Percentiles rank a stretch among this genome's conserved stretches.
phyloP scores from a whole-genome alignment of 139 green algal genomes.

The Ettlia oleoabundans region DNA sequence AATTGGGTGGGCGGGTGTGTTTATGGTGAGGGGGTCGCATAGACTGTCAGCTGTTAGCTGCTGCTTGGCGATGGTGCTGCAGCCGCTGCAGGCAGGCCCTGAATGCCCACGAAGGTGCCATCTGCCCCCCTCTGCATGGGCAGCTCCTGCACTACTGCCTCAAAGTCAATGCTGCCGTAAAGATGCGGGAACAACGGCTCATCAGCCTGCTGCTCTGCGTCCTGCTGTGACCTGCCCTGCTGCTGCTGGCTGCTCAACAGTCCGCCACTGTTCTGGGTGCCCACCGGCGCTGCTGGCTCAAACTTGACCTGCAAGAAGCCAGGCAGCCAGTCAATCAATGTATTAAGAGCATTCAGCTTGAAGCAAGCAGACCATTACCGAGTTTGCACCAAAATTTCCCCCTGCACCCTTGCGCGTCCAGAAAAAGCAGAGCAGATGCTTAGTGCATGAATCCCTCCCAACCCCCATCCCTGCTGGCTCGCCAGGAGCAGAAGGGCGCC shows the following conservation, averaged over 20 bases:
- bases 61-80: no score
- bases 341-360: background rate
- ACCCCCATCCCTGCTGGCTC: no score
- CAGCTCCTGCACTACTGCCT: constrained; percentile 50
- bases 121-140: constrained; percentile 35
- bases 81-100: constrained; percentile 6
- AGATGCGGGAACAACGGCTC: constrained; percentile 74
- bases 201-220: background rate
- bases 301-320: constrained; percentile 60
- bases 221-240: background rate
- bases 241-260: background rate
- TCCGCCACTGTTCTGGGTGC: constrained; percentile 36
- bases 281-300: constrained; percentile 72
- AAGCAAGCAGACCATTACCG: background rate
- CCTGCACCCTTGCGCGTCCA: no score
- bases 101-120: constrained; percentile 36
- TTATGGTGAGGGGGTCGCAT: no score
- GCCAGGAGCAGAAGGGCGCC: no score
- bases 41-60: no score
- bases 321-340: background rate
- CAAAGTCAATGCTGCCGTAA: constrained; percentile 70
- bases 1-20: no score
- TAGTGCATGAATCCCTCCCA: no score
- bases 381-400: background rate
- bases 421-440: no score